phyloP scores from a whole-genome alignment of 2,329 filamentous ascomycete species.

The Pseudogymnoascus sp. region DNA sequence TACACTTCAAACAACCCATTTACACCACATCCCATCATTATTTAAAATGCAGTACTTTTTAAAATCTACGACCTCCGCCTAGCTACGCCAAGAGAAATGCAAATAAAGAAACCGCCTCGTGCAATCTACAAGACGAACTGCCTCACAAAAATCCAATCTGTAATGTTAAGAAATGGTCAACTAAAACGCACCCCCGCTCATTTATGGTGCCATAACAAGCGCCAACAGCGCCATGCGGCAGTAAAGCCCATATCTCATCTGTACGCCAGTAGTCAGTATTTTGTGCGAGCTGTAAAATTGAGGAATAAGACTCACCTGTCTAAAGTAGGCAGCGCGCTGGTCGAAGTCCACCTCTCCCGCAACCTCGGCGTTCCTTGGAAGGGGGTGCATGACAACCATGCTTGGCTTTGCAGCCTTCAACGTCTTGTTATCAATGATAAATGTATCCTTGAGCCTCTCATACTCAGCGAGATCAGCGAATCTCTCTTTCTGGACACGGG shows the following conservation, averaged over 20 bases:
- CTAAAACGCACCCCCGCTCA: background rate
- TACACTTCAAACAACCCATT: slow-evolving; percentile 5
- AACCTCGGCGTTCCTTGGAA: slow-evolving; percentile 89
- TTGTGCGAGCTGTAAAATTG: slow-evolving; percentile 4
- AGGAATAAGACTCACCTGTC: slow-evolving; percentile 66
- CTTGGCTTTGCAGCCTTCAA: slow-evolving; percentile 84
- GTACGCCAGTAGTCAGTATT: slow-evolving; percentile 17
- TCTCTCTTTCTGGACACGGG: slow-evolving; percentile 90
- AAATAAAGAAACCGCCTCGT: slow-evolving; percentile 5
- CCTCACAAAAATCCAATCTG: background rate
- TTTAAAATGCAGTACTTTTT: slow-evolving; percentile 9
- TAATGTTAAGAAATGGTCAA: background rate
- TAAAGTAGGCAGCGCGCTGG: slow-evolving; percentile 91
- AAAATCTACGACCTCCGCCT: slow-evolving; percentile 8
- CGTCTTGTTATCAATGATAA: slow-evolving; percentile 82
- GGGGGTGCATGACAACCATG: slow-evolving; percentile 91
- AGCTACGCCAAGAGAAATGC: slow-evolving; percentile 6
- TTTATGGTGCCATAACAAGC: slow-evolving; percentile 61
- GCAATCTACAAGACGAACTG: background rate
- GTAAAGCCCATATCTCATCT: slow-evolving; percentile 98
- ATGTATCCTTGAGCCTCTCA: slow-evolving; percentile 77
- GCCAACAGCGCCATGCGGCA: slow-evolving; percentile 96
- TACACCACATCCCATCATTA: slow-evolving; percentile 9
- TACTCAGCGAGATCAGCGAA: slow-evolving; percentile 77
- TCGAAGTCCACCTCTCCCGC: slow-evolving; percentile 96